Percentiles rank a stretch among this genome's conserved stretches.
Evolutionary conservation across 768 basidiomycete species (phyloP).

Genomic region (Leucosporidium yakuticum): DNA sequence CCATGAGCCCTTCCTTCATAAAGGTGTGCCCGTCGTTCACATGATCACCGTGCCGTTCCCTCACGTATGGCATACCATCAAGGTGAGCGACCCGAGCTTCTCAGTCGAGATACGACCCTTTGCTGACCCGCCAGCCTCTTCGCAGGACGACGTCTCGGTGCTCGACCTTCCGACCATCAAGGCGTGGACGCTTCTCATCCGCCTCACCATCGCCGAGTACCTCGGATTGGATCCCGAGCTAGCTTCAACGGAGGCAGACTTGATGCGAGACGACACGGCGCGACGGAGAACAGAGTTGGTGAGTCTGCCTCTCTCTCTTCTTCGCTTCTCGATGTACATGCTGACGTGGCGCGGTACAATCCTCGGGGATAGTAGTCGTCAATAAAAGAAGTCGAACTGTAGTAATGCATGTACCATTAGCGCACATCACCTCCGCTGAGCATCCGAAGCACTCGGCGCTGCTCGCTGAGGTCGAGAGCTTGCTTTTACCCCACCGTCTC

Average conservation of each 20-base stretch:
- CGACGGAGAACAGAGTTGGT: not conserved
- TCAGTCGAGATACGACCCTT: not conserved
- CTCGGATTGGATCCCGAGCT: slow-evolving; percentile 49
- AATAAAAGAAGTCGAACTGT: not conserved
- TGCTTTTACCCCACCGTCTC: too few relatives aligned
- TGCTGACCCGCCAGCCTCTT: not conserved
- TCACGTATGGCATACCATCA: slow-evolving; percentile 73
- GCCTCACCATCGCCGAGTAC: slow-evolving; percentile 87
- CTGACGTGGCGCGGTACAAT: not conserved
- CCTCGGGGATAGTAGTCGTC: not conserved
- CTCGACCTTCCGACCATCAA: slow-evolving; percentile 78
- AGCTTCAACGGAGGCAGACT: not conserved
- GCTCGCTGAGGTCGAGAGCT: too few relatives aligned
- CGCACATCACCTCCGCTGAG: too few relatives aligned
- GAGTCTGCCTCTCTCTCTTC: not conserved
- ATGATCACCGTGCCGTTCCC: slow-evolving; percentile 87
- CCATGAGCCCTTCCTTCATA: slow-evolving; percentile 77
- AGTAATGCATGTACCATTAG: too few relatives aligned
- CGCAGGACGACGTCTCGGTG: slow-evolving; percentile 80
- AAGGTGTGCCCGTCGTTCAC: slow-evolving; percentile 83
- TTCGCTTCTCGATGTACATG: not conserved
- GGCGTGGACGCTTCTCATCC: slow-evolving; percentile 79
- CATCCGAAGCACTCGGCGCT: too few relatives aligned
- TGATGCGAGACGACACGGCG: not conserved
- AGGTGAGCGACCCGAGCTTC: slow-evolving; percentile 46